These are phyloP conservation scores for Cryptococcus sp. DNA, from an alignment of 1,284 basidiomycete genomes.

Conservation along the genomic window DNA sequence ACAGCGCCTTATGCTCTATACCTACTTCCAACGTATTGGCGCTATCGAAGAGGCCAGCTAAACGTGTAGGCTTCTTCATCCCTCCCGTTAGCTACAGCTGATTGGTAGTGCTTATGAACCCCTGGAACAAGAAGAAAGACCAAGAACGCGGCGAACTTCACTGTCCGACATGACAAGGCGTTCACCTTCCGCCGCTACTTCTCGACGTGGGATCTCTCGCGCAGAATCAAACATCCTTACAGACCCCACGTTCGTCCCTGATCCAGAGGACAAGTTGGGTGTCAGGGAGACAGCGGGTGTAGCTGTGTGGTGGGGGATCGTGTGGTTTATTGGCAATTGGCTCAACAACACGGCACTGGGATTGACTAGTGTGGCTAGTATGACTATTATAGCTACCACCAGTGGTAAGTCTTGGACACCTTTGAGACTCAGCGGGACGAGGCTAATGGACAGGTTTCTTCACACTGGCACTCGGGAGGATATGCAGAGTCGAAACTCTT, in stretches of 20 bases:
- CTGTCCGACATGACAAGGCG: neutral
- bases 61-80: too few relatives aligned
- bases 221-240: neutral
- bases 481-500: conserved; percentile 76
- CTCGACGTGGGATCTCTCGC: neutral
- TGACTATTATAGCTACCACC: conserved; percentile 81
- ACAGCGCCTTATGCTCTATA: conserved; percentile 77
- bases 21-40: conserved; percentile 61
- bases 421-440: neutral
- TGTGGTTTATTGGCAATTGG: conserved; percentile 94
- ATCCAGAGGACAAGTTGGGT: conserved; percentile 50
- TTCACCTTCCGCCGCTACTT: neutral
- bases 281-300: conserved; percentile 67
- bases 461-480: conserved; percentile 78
- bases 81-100: neutral
- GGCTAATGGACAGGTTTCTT: conserved; percentile 71
- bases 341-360: conserved; percentile 71
- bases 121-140: conserved; percentile 6
- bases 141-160: too few relatives aligned
- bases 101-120: conserved; percentile 2
- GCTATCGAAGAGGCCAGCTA: conserved; percentile 9
- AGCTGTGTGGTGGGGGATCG: conserved; percentile 70
- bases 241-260: neutral
- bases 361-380: conserved; percentile 84
- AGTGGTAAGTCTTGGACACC: conserved; percentile 61